These are phyloP conservation scores for Berkeleyomyces rouxiae DNA, from an alignment of 2,329 filamentous ascomycete genomes.

Conservation along the genomic window DNA sequence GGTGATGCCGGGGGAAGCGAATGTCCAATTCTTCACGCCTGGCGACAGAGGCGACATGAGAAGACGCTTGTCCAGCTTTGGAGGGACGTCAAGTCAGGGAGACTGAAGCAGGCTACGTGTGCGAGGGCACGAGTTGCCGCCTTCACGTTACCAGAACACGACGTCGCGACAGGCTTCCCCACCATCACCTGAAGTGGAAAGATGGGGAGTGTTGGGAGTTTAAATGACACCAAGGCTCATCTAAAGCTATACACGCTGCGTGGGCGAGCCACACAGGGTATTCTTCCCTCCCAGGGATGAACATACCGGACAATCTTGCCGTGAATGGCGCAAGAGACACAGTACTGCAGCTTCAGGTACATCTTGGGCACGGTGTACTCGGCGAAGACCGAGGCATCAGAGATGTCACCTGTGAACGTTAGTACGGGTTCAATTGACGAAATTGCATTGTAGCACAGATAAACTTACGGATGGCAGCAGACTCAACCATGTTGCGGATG, in stretches of 20 bases:
- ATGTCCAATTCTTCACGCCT: neutral
- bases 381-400: slow-evolving; percentile 95
- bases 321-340: slow-evolving; percentile 99
- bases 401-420: slow-evolving; percentile 76
- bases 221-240: slow-evolving; percentile 41
- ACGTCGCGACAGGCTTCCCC: slow-evolving; percentile 2
- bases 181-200: slow-evolving; percentile 13
- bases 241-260: slow-evolving; percentile 19
- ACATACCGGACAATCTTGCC: slow-evolving; percentile 99
- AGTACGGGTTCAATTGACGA: neutral
- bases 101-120: neutral
- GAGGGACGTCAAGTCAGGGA: neutral
- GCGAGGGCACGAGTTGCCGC: neutral
- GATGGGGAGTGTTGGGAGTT: slow-evolving; percentile 19
- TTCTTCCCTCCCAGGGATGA: slow-evolving; percentile 43
- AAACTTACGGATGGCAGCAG: slow-evolving; percentile 92
- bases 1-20: neutral
- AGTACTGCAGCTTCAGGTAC: slow-evolving; percentile 99
- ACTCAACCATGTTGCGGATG: slow-evolving; percentile 99
- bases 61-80: slow-evolving; percentile 7
- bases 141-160: neutral
- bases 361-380: slow-evolving; percentile 99
- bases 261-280: slow-evolving; percentile 22
- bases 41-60: slow-evolving; percentile 3
- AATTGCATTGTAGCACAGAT: neutral